These are phyloP conservation scores for Ceratocystis diversiconidia DNA, from an alignment of 2,329 filamentous ascomycete species.

Conservation along the genomic window DNA sequence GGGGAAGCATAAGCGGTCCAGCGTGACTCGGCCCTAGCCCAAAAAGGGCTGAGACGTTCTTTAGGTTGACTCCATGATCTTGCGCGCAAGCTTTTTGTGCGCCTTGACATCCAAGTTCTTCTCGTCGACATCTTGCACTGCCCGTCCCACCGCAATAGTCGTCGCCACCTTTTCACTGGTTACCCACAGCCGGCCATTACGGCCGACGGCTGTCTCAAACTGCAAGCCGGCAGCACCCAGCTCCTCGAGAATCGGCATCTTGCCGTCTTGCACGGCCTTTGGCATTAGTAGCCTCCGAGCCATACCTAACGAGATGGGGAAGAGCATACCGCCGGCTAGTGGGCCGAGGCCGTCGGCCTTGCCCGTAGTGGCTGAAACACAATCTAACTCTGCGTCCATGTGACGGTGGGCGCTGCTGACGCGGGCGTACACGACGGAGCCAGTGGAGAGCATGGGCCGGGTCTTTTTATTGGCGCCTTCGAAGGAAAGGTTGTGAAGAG, in stretches of 20 bases:
- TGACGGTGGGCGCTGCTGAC: constrained; percentile 64
- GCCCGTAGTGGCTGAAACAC: constrained; percentile 71
- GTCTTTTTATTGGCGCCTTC: constrained; percentile 88
- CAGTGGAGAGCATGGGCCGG: constrained; percentile 58
- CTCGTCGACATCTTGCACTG: constrained; percentile 65
- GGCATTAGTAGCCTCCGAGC: constrained; percentile 63
- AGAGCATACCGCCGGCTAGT: constrained; percentile 74
- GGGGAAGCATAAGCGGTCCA: not conserved
- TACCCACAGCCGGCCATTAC: constrained; percentile 88
- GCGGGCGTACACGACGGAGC: constrained; percentile 78
- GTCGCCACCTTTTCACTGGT: constrained; percentile 60
- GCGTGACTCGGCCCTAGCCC: not conserved
- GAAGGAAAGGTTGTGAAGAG: constrained; percentile 80
- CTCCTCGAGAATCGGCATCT: constrained; percentile 62
- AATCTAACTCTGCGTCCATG: constrained; percentile 82
- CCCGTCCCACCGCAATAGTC: constrained; percentile 64
- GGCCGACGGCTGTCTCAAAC: constrained; percentile 86
- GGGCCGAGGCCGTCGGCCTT: constrained; percentile 80
- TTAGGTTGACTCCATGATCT: constrained; percentile 26
- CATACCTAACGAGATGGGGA: constrained; percentile 64
- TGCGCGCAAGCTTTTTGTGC: constrained; percentile 57
- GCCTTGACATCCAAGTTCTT: constrained; percentile 46
- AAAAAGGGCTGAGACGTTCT: not conserved
- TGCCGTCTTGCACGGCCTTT: constrained; percentile 45
- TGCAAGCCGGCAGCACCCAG: constrained; percentile 60